phyloP scores from a whole-genome alignment of 306 rosid species.

The Parietaria judaica region DNA sequence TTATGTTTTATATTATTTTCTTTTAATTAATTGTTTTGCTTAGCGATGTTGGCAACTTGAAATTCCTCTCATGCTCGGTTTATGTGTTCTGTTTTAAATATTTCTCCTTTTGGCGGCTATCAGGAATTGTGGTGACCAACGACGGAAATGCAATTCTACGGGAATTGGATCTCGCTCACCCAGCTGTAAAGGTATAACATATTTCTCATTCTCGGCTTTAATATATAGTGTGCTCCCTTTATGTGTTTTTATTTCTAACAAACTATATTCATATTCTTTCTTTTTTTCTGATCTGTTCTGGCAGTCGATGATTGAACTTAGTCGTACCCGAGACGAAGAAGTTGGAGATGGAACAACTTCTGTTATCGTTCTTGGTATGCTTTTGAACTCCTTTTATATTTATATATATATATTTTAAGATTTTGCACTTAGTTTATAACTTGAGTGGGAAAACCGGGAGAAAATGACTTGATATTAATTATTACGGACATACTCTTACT shows the following conservation, averaged over 20 bases:
- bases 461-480: background rate
- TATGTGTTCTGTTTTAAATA: background rate
- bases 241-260: no score
- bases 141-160: constrained; percentile 97
- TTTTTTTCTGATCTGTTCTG: constrained; percentile 8
- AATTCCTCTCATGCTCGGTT: background rate
- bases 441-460: background rate
- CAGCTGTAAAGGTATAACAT: constrained; percentile 77
- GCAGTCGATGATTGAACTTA: constrained; percentile 93
- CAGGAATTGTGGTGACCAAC: constrained; percentile 95
- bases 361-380: constrained; percentile 89
- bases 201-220: constrained; percentile 14
- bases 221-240: background rate
- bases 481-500: background rate
- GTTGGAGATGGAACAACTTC: constrained; percentile 98
- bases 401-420: background rate
- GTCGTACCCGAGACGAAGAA: constrained; percentile 97
- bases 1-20: no score
- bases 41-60: background rate
- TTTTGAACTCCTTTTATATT: constrained; percentile 6
- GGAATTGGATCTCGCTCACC: constrained; percentile 90
- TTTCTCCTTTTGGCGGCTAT: constrained; percentile 7
- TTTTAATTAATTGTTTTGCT: no score
- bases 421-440: background rate
- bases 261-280: background rate